These are phyloP conservation scores for Crithidia fasciculata DNA, from an alignment of 208 protist species.

Conservation along the genomic window DNA sequence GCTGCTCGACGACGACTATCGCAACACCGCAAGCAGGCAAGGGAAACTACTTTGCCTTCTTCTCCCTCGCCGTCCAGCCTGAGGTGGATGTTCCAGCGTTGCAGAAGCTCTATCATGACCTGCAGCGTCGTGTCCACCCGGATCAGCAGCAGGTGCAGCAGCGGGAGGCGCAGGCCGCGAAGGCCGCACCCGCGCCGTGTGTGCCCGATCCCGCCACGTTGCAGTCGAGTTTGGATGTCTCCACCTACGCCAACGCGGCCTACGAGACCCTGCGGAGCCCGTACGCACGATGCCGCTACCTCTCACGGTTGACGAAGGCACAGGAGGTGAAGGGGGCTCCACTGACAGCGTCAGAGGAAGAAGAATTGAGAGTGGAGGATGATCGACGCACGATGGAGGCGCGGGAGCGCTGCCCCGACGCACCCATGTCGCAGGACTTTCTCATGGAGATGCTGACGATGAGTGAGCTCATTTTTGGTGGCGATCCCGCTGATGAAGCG, in stretches of 20 bases:
- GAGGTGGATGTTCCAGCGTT: conserved; percentile 57
- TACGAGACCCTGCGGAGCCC: conserved; percentile 81
- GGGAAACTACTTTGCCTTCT: conserved; percentile 84
- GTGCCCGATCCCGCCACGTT: not conserved
- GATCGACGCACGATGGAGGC: conserved; percentile 44
- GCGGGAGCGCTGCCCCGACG: conserved; percentile 31
- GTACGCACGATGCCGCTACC: conserved; percentile 81
- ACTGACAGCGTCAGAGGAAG: conserved; percentile 65
- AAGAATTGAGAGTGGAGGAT: conserved; percentile 64
- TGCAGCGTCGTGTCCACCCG: conserved; percentile 82
- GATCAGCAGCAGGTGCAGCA: conserved; percentile 69
- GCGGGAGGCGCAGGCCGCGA: conserved; percentile 4
- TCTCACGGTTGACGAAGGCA: conserved; percentile 52
- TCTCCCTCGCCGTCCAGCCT: conserved; percentile 51
- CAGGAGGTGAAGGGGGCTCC: conserved; percentile 37
- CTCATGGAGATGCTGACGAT: conserved; percentile 77
- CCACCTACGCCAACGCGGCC: conserved; percentile 76
- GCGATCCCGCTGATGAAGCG: conserved; percentile 45
- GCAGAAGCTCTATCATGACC: conserved; percentile 74
- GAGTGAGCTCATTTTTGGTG: conserved; percentile 79
- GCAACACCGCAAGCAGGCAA: conserved; percentile 6
- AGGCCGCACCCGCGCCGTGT: conserved; percentile 8
- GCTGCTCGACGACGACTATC: conserved; percentile 6
- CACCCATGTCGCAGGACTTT: conserved; percentile 61
- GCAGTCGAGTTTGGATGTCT: conserved; percentile 37